Evolutionary conservation across 2,329 filamentous ascomycete species (phyloP), one percentile per base, ranked within the genome.

Genomic region (Diaporthe vaccinii): DNA sequence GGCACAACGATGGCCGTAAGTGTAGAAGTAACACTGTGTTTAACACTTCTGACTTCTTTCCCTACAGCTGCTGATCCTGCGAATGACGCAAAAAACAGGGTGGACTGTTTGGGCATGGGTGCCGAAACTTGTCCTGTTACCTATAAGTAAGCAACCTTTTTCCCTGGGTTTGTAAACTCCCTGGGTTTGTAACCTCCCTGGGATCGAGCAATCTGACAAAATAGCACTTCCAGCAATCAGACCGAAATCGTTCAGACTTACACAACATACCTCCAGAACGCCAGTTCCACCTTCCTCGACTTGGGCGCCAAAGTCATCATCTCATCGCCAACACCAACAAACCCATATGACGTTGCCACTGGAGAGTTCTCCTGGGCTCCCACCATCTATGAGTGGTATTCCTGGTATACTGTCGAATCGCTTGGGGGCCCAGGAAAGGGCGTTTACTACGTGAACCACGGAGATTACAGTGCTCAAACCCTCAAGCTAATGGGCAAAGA

Each of bases 1-100:
- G 89, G 0, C 89, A 91, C 83, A 91, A 91, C 78, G 89, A 91
- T 77, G 89, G 88, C 41, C 55, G 73, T 57, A 62, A 46, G 65
- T 49, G 57, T 5, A 59, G 28, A 25, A 25, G 7, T 7, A 3
- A 4, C 17, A 44, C 22, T 46, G 10, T 39, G 8, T 41, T 25
- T n/a, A n/a, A 65, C 5, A 1, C 7, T 73, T 28, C 68, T 58
- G 4, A 71, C 34, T 20, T 25, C 34, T 51, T 6, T 10, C 65
- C 31, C n/a, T 22, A 4, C 25, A 73, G 71, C 71, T 73, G 87
- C 87, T 28, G 84, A 84, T 1, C 81, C 88, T 2, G 82, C 79
- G 1, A 76, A 75, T 49, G 76, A 77, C 55, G 79, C 82, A 8
- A 84, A 80, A 4, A 87, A 90, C 25, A 77, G 77, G 14, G 76